Evolutionary conservation across 1,284 basidiomycete species (phyloP), one percentile per base, ranked within the genome.

Genomic region (Apiotrichum montevideense): DNA sequence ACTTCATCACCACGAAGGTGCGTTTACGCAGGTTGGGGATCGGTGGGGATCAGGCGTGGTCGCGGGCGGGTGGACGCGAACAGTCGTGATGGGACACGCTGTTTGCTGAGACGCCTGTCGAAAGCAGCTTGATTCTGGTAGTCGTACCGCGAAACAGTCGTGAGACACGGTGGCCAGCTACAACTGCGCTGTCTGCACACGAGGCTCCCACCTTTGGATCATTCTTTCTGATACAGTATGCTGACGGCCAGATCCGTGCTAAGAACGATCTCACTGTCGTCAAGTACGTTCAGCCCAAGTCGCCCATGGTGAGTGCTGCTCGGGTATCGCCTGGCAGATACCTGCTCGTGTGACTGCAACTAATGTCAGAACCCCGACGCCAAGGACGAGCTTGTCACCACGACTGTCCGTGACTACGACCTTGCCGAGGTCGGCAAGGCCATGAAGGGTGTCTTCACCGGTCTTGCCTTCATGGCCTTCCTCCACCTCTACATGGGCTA

Each of bases 401-500:
- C 61, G n/a, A 62, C 61, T 6, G 61, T 62, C 46, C 57, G 57
- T 29, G 61, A 62, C 61, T 62, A 62, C 50, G 61, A 62, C 57
- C 61, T 62, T 54, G 52, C 55, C 52, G 61, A 62, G 61, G 58
- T 55, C 9, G 35, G 37, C 61, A 62, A 62, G 61, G 61, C 61
- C 49, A 58, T 58, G 57, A 62, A 62, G 61, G 61, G 57, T 15
- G 57, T 62, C 35, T 51, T 62, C 57, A 62, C 57, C 46, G 61
- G 61, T 13, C 39, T 58, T 7, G 57, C 57, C 41, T 62, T 62
- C 46, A 58, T 62, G 57, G 52, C 29, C 46, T 58, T 62, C 61
- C 61, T 62, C 57, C 61, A 62, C 57, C 54, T 58, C 6, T 62
- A 62, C 61, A 62, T 62, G 61, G 61, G 61, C 54, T 62, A 62